These are phyloP conservation scores for Balamuthia mandrillaris DNA, from an alignment of 208 protist species.

Conservation along the genomic window DNA sequence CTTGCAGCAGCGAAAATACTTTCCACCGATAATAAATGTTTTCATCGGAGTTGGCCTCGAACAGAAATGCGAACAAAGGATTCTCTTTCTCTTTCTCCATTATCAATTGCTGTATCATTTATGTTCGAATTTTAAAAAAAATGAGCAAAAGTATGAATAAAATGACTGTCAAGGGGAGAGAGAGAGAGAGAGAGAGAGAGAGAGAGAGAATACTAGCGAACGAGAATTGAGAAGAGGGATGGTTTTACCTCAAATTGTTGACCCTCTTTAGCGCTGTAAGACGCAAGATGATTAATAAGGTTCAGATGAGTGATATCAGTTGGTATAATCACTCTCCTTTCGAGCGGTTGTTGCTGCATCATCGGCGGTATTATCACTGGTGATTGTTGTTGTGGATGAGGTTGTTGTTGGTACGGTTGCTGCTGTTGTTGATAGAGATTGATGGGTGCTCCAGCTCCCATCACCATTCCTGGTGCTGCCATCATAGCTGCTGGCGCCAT, in stretches of 20 bases:
- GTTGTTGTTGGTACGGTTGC: not conserved
- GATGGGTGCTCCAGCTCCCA: too few relatives aligned
- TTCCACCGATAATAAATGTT: constrained; percentile 63
- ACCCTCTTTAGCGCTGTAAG: constrained; percentile 45
- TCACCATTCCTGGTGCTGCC: too few relatives aligned
- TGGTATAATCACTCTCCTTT: not conserved
- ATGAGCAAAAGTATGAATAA: not conserved
- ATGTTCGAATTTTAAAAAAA: constrained; percentile 19
- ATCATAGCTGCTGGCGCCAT: too few relatives aligned
- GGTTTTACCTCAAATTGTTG: constrained; percentile 41
- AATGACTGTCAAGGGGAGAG: not conserved
- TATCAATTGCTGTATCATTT: constrained; percentile 26
- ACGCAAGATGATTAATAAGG: constrained; percentile 42
- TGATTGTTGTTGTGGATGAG: not conserved
- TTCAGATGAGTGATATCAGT: not conserved
- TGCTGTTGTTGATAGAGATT: too few relatives aligned
- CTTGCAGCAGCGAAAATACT: constrained; percentile 48
- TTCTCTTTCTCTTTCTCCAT: constrained; percentile 52
- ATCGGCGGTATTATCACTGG: not conserved
- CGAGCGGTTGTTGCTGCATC: too few relatives aligned
- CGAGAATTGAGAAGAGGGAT: not conserved
- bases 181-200: not conserved
- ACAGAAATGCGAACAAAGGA: constrained; percentile 54
- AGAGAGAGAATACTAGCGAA: not conserved
- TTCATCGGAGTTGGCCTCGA: constrained; percentile 28